Evolutionary conservation across 768 basidiomycete genomes (phyloP), one percentile per base, ranked within the genome.

Genomic region (Neoboletus brunneissimus): DNA sequence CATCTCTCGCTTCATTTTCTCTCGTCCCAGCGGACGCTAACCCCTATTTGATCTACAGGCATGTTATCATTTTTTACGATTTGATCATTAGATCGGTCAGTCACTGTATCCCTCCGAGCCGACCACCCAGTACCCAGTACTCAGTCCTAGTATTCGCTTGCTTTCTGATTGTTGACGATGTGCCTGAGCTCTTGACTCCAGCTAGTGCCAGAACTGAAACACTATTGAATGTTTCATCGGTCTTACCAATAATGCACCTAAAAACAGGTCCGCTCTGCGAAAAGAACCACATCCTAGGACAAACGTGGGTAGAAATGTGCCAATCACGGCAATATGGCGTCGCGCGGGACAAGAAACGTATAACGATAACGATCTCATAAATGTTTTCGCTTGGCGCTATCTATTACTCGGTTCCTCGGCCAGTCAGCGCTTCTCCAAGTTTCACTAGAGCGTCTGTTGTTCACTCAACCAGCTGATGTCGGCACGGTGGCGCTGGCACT

Each of bases 291-390:
- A 23, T 37, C 10, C 34, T 38, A 20, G 32, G 51, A 57, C 48
- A 43, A 62, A 59, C 52, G 55, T 63, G 61, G 56, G 61, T 58
- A 29, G 50, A 49, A 35, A 47, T 46, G 50, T 27, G 9, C 50
- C n/a, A n/a, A 15, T 35, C 38, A 37, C n/a, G 11, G 40, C 38
- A 25, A 49, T 49, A 13, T 25, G 9, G 41, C 7, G 32, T 22
- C 7, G 22, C 32, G 3, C 34, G 29, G 23, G 12, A 25, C 37
- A 10, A 13, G 35, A n/a, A 13, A 15, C 29, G 1, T 11, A 15
- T 42, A 32, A n/a, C 38, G 31, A 42, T 42, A 61, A 43, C 40
- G 29, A 40, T 38, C 51, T 48, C 54, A 46, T 49, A 25, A 42
- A 59, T 35, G 40, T 35, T 48, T 43, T 62, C 48, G 13, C 42